These are phyloP conservation scores for Aspergillus conjunctus DNA, from an alignment of 495 filamentous ascomycete species.

Conservation along the genomic window DNA sequence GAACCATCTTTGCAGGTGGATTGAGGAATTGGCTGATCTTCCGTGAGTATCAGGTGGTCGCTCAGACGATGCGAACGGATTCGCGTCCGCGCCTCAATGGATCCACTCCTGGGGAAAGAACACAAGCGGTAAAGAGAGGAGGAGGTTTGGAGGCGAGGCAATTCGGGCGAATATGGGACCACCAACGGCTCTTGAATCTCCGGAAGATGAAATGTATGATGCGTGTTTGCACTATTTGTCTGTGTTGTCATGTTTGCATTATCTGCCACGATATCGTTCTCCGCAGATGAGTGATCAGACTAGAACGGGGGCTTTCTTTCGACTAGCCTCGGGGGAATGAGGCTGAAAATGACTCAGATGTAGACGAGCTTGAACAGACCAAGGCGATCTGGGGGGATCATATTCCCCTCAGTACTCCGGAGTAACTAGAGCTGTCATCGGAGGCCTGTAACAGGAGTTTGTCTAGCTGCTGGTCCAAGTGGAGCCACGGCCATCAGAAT, in stretches of 20 bases:
- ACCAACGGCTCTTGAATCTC: slow-evolving; percentile 16
- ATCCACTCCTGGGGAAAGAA: slow-evolving; percentile 4
- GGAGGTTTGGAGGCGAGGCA: background rate
- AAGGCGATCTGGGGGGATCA: background rate
- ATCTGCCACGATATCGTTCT: slow-evolving; percentile 15
- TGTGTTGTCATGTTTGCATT: slow-evolving; percentile 1
- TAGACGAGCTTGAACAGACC: background rate
- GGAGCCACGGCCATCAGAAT: slow-evolving; percentile 20
- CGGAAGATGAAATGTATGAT: slow-evolving; percentile 11
- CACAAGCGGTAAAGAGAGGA: background rate
- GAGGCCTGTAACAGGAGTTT: slow-evolving; percentile 8
- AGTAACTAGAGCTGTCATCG: background rate
- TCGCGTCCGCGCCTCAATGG: slow-evolving; percentile 8
- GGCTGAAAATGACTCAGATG: slow-evolving; percentile 20
- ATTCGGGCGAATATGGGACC: slow-evolving; percentile 23
- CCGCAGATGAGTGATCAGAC: background rate
- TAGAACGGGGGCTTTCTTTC: no score
- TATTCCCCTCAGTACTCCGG: no score
- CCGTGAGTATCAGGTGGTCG: slow-evolving; percentile 20
- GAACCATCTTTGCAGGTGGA: slow-evolving; percentile 34
- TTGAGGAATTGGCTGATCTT: slow-evolving; percentile 23
- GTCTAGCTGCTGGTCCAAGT: slow-evolving; percentile 26
- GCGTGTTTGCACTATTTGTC: slow-evolving; percentile 37
- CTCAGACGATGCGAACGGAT: slow-evolving; percentile 8
- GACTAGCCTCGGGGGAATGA: no score